Conservation (phyloP, 83 land plant species). For the Isoetes engelmannii region DNA sequence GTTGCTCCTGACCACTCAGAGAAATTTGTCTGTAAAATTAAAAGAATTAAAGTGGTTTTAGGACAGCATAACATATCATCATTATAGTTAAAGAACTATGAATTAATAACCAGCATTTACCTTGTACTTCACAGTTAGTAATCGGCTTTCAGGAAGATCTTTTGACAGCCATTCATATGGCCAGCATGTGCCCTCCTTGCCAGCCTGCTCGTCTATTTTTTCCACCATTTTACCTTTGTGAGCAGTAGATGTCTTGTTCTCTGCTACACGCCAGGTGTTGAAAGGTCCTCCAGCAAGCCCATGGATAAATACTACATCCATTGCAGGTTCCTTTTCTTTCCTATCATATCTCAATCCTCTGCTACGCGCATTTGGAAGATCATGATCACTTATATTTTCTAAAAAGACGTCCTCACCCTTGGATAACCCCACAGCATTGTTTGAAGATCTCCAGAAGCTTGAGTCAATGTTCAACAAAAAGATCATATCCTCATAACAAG, state of each 20-base stretch:
- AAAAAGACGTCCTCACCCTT: slow-evolving; percentile 12
- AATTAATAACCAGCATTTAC: slow-evolving; percentile 27
- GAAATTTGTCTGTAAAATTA: slow-evolving; percentile 68
- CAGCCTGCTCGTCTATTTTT: slow-evolving; percentile 83
- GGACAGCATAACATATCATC: slow-evolving; percentile 4
- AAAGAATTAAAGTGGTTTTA: slow-evolving; percentile 16
- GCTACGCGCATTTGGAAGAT: not conserved
- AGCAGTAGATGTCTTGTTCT: slow-evolving; percentile 66
- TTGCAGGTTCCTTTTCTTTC: slow-evolving; percentile 16
- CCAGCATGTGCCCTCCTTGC: slow-evolving; percentile 91
- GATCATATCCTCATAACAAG: slow-evolving; percentile 64
- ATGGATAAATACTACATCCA: slow-evolving; percentile 94
- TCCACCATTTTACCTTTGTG: slow-evolving; percentile 71
- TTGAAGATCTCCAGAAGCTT: slow-evolving; percentile 48
- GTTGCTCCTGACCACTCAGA: slow-evolving; percentile 99
- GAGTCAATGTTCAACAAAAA: slow-evolving; percentile 71
- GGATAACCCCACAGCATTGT: not conserved
- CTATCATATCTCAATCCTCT: slow-evolving; percentile 2
- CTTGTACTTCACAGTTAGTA: slow-evolving; percentile 90
- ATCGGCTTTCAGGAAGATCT: slow-evolving; percentile 75
- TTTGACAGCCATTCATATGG: slow-evolving; percentile 88
- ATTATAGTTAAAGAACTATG: not conserved
- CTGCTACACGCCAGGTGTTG: slow-evolving; percentile 91
- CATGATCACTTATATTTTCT: not conserved
- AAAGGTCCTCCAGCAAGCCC: slow-evolving; percentile 96